Percentiles rank a stretch among this genome's conserved stretches.
phyloP scores from a whole-genome alignment of 345 rosid species.

The Anacardium occidentale region DNA sequence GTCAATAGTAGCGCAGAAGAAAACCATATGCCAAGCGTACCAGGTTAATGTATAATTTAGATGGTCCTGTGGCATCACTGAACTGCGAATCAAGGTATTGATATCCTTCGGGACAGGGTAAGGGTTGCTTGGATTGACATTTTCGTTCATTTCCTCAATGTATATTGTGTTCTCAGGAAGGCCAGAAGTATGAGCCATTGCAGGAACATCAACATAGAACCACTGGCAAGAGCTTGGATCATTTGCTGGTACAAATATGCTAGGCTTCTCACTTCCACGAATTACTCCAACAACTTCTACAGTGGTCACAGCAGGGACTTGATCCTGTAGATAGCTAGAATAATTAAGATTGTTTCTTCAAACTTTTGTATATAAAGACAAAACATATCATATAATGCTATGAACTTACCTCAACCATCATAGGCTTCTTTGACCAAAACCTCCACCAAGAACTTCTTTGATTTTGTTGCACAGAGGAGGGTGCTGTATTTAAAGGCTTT shows the following conservation, averaged over 20 bases:
- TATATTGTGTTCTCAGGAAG: conserved; percentile 70
- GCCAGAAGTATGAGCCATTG: conserved; percentile 61
- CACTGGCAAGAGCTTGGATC: conserved; percentile 75
- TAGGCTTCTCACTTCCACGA: conserved; percentile 88
- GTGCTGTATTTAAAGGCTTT: conserved; percentile 28
- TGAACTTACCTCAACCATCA: conserved; percentile 46
- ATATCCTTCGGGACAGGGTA: conserved; percentile 91
- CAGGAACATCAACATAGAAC: conserved; percentile 85
- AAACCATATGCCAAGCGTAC: conserved; percentile 34
- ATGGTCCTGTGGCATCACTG: conserved; percentile 98
- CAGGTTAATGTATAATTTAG: conserved; percentile 85
- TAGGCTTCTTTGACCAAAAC: conserved; percentile 61
- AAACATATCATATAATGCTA: conserved; percentile 14
- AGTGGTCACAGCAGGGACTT: conserved; percentile 33
- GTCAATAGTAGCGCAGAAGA: background rate
- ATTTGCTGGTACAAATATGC: conserved; percentile 89
- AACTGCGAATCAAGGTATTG: conserved; percentile 74
- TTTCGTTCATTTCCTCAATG: conserved; percentile 72
- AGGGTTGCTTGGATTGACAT: conserved; percentile 65
- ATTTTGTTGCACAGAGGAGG: conserved; percentile 32
- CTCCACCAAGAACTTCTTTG: conserved; percentile 59
- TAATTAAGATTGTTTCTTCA: conserved; percentile 13
- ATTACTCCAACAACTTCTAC: conserved; percentile 82
- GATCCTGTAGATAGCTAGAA: conserved; percentile 40
- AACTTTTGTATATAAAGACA: conserved; percentile 7